A percentile compares a stretch with the other conserved stretches of the same genome.
These are phyloP conservation scores for Cercophora scortea DNA, from an alignment of 495 filamentous ascomycete species.

Conservation along the genomic window DNA sequence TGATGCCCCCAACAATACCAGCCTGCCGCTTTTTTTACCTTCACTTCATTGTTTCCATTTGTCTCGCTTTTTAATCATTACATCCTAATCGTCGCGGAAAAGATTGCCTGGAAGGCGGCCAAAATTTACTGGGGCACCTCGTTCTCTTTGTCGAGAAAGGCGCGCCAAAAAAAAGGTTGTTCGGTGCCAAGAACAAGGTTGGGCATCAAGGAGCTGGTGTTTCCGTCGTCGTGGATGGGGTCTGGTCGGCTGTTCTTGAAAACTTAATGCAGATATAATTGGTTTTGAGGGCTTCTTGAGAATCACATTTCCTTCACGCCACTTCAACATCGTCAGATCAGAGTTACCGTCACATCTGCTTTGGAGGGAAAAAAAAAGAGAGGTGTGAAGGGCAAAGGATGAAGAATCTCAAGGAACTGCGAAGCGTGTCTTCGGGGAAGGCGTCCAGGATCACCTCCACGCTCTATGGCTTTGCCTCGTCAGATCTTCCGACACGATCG, in stretches of 20 bases:
- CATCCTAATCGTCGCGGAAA: conserved; percentile 35
- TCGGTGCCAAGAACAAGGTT: conserved; percentile 13
- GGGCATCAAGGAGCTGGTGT: conserved; percentile 18
- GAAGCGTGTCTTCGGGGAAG: not conserved
- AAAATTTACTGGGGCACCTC: conserved; percentile 3
- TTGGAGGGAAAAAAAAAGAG: not conserved
- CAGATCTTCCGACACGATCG: too few relatives aligned
- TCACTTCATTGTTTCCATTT: conserved; percentile 29
- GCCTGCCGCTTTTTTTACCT: conserved; percentile 36
- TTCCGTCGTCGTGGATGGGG: conserved; percentile 15
- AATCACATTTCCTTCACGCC: conserved; percentile 6
- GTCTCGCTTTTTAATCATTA: conserved; percentile 43
- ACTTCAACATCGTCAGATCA: conserved; percentile 9
- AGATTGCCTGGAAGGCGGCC: conserved; percentile 17
- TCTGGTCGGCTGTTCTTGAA: conserved; percentile 29
- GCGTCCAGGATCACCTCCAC: not conserved
- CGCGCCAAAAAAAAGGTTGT: conserved; percentile 9
- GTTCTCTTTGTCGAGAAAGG: conserved; percentile 1
- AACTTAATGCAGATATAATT: conserved; percentile 29
- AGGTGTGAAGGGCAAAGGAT: too few relatives aligned
- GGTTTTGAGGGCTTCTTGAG: conserved; percentile 23
- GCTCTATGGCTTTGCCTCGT: too few relatives aligned
- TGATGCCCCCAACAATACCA: conserved; percentile 43
- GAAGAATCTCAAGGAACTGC: not conserved
- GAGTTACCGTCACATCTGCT: conserved; percentile 6